A percentile compares a stretch with the other conserved stretches of the same genome.
These are phyloP conservation scores for Aspergillus quadricinctus DNA, from an alignment of 2,329 filamentous ascomycete species.

Conservation along the genomic window DNA sequence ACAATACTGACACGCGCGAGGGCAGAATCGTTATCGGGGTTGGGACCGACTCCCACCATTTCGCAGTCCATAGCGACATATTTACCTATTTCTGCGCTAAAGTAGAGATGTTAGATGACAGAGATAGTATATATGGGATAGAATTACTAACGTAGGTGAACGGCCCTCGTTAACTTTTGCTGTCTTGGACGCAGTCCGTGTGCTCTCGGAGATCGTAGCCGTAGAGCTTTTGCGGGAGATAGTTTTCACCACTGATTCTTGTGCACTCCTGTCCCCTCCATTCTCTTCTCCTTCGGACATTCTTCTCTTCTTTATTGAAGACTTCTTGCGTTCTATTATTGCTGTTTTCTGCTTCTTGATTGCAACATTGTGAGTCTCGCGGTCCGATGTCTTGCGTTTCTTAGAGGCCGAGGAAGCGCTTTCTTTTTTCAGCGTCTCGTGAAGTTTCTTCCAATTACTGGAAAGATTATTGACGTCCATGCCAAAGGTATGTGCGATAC, in stretches of 20 bases:
- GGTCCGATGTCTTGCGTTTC: conserved; percentile 34
- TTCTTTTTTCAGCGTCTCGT: conserved; percentile 40
- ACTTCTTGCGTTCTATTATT: conserved; percentile 17
- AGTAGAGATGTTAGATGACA: conserved; percentile 12
- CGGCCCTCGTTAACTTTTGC: conserved; percentile 62
- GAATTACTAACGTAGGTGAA: conserved; percentile 37
- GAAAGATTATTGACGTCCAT: conserved; percentile 45
- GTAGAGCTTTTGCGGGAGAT: conserved; percentile 59
- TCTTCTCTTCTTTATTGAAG: conserved; percentile 26
- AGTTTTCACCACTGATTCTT: conserved; percentile 56
- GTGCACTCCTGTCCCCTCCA: conserved; percentile 52
- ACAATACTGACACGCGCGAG: conserved; percentile 86
- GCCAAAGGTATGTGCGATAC: conserved; percentile 14
- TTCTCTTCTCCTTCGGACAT: conserved; percentile 25
- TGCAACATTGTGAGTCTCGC: conserved; percentile 25
- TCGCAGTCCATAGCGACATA: conserved; percentile 95
- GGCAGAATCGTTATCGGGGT: conserved; percentile 63
- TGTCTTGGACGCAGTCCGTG: conserved; percentile 36
- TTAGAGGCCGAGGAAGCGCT: conserved; percentile 17
- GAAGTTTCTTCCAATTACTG: conserved; percentile 50
- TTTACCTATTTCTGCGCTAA: conserved; percentile 70
- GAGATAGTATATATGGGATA: conserved; percentile 10
- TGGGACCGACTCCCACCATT: conserved; percentile 79
- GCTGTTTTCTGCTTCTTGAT: conserved; percentile 32
- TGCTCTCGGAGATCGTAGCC: conserved; percentile 42